Evolutionary conservation across 306 rosid genomes (phyloP).

Genomic region (Quercus berberidifolia): DNA sequence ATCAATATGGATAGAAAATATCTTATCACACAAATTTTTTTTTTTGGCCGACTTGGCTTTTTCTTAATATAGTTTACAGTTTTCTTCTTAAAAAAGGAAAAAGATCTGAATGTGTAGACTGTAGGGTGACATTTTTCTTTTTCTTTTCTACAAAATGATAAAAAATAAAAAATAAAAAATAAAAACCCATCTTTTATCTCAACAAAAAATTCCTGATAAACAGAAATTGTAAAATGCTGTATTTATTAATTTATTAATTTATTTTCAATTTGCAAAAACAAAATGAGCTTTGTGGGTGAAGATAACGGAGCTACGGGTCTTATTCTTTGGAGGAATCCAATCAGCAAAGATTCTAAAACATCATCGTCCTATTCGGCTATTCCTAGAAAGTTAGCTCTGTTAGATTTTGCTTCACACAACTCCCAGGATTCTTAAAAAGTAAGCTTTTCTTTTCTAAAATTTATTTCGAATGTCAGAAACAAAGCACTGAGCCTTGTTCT

Average conservation of each 20-base stretch:
- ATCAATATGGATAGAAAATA: too few relatives aligned
- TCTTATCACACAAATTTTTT: too few relatives aligned
- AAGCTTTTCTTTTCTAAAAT: background rate
- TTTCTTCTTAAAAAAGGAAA: too few relatives aligned
- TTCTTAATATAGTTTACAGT: too few relatives aligned
- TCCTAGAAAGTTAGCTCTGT: background rate
- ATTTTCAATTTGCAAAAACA: slow-evolving; percentile 6
- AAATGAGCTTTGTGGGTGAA: background rate
- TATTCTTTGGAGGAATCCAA: slow-evolving; percentile 16
- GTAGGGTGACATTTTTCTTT: too few relatives aligned
- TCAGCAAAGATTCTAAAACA: slow-evolving; percentile 30
- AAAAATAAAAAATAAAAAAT: too few relatives aligned
- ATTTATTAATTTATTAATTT: background rate
- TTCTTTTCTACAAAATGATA: too few relatives aligned
- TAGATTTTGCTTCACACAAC: slow-evolving; percentile 15
- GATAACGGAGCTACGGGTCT: slow-evolving; percentile 38
- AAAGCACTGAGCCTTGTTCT: slow-evolving; percentile 3
- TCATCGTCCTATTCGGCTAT: background rate
- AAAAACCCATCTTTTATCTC: too few relatives aligned
- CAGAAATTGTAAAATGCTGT: too few relatives aligned
- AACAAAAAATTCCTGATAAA: too few relatives aligned
- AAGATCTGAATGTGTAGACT: too few relatives aligned
- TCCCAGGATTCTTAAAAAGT: slow-evolving; percentile 11
- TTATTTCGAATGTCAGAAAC: slow-evolving; percentile 6
- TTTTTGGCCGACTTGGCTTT: too few relatives aligned